Conservation (phyloP, 2,329 filamentous ascomycete species). For the Epichloe gansuensis region DNA sequence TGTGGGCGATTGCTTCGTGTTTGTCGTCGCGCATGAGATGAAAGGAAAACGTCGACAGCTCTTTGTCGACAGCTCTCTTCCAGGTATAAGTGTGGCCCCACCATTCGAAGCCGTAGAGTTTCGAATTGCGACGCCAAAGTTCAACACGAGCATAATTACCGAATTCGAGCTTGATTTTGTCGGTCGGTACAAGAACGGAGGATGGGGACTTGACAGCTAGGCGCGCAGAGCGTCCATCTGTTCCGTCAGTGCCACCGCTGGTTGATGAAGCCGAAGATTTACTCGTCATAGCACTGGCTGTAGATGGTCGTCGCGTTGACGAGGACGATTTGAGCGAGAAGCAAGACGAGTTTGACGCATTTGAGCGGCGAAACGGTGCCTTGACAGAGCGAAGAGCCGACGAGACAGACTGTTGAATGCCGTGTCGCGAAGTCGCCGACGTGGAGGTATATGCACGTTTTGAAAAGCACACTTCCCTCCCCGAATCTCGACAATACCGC, state of each 20-base stretch:
- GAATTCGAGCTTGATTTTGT: conserved; percentile 83
- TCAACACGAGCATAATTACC: conserved; percentile 95
- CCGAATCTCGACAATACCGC: conserved; percentile 84
- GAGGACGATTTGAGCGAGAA: conserved; percentile 10
- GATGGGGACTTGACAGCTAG: conserved; percentile 13
- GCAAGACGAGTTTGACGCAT: conserved; percentile 6
- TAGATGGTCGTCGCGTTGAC: conserved; percentile 10
- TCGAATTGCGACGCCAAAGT: conserved; percentile 56
- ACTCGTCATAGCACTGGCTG: conserved; percentile 11
- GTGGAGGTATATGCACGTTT: conserved; percentile 48
- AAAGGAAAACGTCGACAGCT: conserved; percentile 59
- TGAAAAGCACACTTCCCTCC: conserved; percentile 82
- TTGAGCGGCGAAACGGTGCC: conserved; percentile 20
- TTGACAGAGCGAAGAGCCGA: conserved; percentile 36
- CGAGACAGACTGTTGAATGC: conserved; percentile 22
- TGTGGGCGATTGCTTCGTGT: conserved; percentile 59
- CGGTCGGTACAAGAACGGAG: conserved; percentile 43
- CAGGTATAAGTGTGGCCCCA: conserved; percentile 82
- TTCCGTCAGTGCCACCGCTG: background rate
- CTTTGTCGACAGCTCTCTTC: conserved; percentile 64
- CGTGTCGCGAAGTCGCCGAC: conserved; percentile 3
- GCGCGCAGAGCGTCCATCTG: background rate
- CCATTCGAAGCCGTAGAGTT: conserved; percentile 85
- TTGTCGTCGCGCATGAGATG: conserved; percentile 60
- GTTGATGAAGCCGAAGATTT: background rate